Conservation (phyloP, 164 flowering plant species). For the Protea cynaroides region DNA sequence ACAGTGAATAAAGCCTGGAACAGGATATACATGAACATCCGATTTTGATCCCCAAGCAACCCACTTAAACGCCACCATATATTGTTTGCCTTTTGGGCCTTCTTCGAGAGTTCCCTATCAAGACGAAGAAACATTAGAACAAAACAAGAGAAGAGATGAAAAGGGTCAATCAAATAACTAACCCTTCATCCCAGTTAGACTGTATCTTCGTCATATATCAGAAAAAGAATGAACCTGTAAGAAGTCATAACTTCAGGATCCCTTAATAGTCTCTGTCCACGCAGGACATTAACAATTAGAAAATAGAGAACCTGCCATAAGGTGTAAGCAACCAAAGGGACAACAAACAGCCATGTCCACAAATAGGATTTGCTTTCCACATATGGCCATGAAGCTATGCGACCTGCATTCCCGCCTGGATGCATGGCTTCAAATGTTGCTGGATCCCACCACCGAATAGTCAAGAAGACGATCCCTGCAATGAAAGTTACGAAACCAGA, state of each 20-base stretch:
- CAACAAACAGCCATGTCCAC: constrained; percentile 84
- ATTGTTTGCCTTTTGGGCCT: constrained; percentile 88
- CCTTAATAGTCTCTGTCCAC: constrained; percentile 78
- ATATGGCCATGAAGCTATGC: constrained; percentile 85
- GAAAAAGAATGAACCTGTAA: constrained; percentile 55
- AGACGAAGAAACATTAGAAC: background rate
- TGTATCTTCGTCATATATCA: no score
- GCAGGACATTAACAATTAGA: constrained; percentile 88
- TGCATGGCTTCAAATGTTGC: constrained; percentile 81
- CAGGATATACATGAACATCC: constrained; percentile 73
- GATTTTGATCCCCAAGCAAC: constrained; percentile 87
- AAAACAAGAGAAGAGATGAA: background rate
- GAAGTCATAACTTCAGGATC: constrained; percentile 99
- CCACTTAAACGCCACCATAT: constrained; percentile 94
- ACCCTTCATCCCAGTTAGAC: no score
- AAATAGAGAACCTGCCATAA: constrained; percentile 91
- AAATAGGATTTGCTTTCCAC: constrained; percentile 64
- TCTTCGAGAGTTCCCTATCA: constrained; percentile 88
- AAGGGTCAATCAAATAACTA: background rate
- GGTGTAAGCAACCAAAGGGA: constrained; percentile 74
- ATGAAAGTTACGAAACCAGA: background rate
- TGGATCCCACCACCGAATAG: constrained; percentile 97
- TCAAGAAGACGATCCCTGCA: constrained; percentile 87
- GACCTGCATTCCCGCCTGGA: constrained; percentile 54
- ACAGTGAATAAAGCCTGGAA: constrained; percentile 83